phyloP scores from a whole-genome alignment of 306 rosid species.

The Quercus glauca region DNA sequence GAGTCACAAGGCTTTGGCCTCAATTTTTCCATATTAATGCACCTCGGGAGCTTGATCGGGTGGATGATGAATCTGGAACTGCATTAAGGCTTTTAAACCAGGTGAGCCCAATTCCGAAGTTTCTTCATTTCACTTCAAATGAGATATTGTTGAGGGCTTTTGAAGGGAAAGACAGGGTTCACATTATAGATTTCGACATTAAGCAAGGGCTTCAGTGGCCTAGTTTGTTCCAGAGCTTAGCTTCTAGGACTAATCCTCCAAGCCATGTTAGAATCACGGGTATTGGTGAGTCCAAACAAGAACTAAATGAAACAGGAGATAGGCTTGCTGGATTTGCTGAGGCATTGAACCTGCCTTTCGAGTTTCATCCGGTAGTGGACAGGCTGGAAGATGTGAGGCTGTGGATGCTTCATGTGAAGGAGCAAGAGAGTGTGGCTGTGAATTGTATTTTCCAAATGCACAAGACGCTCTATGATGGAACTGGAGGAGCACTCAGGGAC shows the following conservation, averaged over 20 bases:
- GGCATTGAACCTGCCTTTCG: conserved; percentile 78
- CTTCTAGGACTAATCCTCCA: conserved; percentile 79
- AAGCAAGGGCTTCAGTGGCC: conserved; percentile 99
- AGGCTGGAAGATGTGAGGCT: conserved; percentile 94
- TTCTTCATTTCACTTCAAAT: conserved; percentile 85
- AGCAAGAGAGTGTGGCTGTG: conserved; percentile 78
- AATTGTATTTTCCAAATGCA: conserved; percentile 85
- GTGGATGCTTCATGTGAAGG: conserved; percentile 99
- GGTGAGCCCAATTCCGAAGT: conserved; percentile 81
- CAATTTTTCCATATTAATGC: conserved; percentile 69
- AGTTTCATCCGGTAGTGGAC: conserved; percentile 93
- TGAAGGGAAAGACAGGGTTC: conserved; percentile 96
- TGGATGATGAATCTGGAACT: conserved; percentile 66
- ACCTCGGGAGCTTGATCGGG: conserved; percentile 72
- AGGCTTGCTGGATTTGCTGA: conserved; percentile 82
- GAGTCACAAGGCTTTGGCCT: conserved; percentile 89
- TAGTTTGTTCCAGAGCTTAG: conserved; percentile 86
- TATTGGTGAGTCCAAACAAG: conserved; percentile 89
- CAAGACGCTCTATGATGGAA: conserved; percentile 65
- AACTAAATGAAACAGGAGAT: conserved; percentile 88
- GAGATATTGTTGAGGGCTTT: conserved; percentile 86
- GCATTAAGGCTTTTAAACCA: conserved; percentile 79
- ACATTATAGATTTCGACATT: conserved; percentile 90
- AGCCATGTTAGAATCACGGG: conserved; percentile 90
- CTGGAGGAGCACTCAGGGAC: conserved; percentile 71